These are phyloP conservation scores for Penium margaritaceum DNA, from an alignment of 139 green algal genomes.

Conservation along the genomic window DNA sequence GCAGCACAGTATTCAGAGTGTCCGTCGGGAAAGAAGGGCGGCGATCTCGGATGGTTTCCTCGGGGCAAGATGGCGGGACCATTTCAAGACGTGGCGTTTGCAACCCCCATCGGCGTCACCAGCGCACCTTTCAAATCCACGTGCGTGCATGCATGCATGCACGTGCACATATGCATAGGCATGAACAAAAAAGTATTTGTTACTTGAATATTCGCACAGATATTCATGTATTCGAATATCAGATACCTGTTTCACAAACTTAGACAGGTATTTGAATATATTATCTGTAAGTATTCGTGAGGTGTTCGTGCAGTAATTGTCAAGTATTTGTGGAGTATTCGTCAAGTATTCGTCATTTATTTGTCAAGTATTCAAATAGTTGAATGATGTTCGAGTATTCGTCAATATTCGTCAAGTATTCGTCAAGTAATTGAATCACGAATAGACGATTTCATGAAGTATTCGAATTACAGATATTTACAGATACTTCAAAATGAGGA, in stretches of 20 bases:
- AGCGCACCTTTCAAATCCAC: conserved; percentile 38
- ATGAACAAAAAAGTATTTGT: neutral
- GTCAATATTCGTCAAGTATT: no score
- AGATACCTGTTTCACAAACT: neutral
- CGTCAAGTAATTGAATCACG: no score
- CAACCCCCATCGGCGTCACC: conserved; percentile 20
- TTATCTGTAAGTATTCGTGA: neutral
- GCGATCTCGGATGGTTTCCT: conserved; percentile 40
- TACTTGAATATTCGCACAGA: neutral
- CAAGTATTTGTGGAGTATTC: neutral
- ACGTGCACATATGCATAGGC: neutral
- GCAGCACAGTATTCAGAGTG: conserved; percentile 34
- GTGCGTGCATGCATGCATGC: conserved; percentile 2
- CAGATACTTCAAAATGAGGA: no score
- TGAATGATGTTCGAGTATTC: no score
- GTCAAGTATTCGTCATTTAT: no score
- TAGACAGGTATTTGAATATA: neutral
- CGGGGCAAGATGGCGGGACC: conserved; percentile 42
- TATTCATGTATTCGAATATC: conserved; percentile 1
- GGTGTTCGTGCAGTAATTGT: neutral
- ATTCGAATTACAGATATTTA: no score
- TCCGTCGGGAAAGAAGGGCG: conserved; percentile 36
- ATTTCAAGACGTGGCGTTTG: conserved; percentile 41
- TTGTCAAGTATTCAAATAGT: no score
- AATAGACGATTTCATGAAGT: no score